Evolutionary conservation across 148 eudicot genomes (phyloP).

Genomic region (Gaultheria prostrata): DNA sequence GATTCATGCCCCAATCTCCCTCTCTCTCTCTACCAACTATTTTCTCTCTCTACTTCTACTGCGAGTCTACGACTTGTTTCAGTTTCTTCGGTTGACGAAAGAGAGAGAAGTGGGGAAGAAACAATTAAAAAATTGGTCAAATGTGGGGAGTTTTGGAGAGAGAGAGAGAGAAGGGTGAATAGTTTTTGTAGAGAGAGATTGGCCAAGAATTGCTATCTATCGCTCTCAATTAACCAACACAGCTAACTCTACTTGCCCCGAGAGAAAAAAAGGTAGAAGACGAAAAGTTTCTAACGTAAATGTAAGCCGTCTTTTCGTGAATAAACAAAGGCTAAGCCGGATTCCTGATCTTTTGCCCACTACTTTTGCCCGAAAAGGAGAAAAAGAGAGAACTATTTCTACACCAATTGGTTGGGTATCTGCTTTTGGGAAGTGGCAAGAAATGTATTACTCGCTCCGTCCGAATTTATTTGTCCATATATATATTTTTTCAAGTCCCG

Average conservation of each 20-base stretch:
- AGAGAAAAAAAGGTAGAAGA: background rate
- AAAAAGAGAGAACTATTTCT: background rate
- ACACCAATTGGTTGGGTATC: too few species aligned
- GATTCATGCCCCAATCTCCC: conserved; percentile 15
- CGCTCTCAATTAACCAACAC: background rate
- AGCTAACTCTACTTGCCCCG: background rate
- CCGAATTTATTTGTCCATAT: too few species aligned
- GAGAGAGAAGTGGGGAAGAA: conserved; percentile 17
- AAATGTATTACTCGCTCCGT: too few species aligned
- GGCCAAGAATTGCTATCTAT: background rate
- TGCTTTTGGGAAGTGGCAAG: too few species aligned
- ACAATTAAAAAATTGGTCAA: conserved; percentile 16
- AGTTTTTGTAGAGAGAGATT: background rate
- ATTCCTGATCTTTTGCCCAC: background rate
- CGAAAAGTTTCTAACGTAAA: background rate
- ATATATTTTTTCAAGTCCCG: too few species aligned
- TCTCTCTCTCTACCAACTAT: conserved; percentile 18
- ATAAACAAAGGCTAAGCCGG: background rate
- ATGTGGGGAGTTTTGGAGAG: conserved; percentile 5
- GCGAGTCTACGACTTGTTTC: conserved; percentile 6
- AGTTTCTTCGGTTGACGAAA: conserved; percentile 43
- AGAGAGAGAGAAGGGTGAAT: background rate
- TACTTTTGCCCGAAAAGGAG: conserved; percentile 9
- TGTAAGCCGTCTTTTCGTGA: background rate
- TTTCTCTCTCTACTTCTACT: conserved; percentile 14